Conservation (phyloP, 345 rosid species). For the Punica granatum region DNA sequence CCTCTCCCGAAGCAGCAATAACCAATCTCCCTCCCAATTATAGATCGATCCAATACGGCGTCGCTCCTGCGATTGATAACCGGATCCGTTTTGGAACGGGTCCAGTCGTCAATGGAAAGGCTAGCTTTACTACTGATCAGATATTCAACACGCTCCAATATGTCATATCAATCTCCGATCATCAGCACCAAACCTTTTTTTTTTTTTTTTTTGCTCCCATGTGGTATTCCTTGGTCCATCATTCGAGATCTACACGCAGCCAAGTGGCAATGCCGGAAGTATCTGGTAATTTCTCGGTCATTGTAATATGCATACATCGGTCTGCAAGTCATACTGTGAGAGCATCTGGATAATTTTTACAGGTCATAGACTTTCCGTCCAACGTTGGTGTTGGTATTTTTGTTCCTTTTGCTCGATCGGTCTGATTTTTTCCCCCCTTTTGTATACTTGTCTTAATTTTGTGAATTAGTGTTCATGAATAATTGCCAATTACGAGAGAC, state of each 20-base stretch:
- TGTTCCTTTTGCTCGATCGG: neutral
- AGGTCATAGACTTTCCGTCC: neutral
- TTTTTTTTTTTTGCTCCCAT: neutral
- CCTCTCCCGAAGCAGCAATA: constrained; percentile 15
- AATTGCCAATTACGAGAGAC: neutral
- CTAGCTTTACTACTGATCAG: too few relatives aligned
- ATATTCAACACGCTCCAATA: neutral
- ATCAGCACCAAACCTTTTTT: neutral
- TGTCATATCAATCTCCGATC: neutral
- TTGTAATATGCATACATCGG: too few relatives aligned
- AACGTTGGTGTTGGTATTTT: neutral
- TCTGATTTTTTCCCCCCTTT: neutral
- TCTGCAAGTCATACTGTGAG: too few relatives aligned
- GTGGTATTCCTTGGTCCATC: neutral
- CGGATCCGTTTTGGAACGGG: too few relatives aligned
- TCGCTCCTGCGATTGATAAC: too few relatives aligned
- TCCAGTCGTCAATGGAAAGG: too few relatives aligned
- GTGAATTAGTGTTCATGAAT: neutral
- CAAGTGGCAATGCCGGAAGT: neutral
- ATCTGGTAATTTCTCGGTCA: neutral
- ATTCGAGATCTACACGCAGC: neutral
- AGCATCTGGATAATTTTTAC: too few relatives aligned
- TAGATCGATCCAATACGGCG: neutral
- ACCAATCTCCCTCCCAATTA: neutral
- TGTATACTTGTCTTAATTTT: neutral